Percentiles rank a stretch among this genome's conserved stretches.
Evolutionary conservation across 495 filamentous ascomycete species (phyloP).

Genomic region (Xylaria scruposa): DNA sequence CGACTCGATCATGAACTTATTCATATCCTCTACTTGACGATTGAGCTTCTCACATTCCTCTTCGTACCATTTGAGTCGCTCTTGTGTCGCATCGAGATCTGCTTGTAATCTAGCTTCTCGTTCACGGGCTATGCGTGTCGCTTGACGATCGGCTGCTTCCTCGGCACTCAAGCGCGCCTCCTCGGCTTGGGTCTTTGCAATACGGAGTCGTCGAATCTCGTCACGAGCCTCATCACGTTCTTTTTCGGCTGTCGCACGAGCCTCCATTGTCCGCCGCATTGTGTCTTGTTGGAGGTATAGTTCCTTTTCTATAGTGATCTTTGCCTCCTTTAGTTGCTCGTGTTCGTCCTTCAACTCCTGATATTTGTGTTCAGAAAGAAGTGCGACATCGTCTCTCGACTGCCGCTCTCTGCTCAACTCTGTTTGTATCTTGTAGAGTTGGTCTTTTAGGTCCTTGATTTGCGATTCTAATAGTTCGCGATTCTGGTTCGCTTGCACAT

Average conservation of each 20-base stretch:
- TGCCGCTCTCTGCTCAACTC: constrained; percentile 92
- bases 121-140: constrained; percentile 79
- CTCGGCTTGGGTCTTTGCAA: constrained; percentile 82
- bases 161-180: constrained; percentile 85
- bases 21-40: constrained; percentile 78
- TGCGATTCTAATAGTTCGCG: constrained; percentile 87
- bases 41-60: constrained; percentile 76
- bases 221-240: constrained; percentile 88
- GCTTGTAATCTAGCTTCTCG: constrained; percentile 76
- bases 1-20: constrained; percentile 83
- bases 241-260: constrained; percentile 75
- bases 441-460: constrained; percentile 81
- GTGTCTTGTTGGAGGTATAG: constrained; percentile 98
- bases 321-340: constrained; percentile 87
- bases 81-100: constrained; percentile 77
- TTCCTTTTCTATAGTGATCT: constrained; percentile 97
- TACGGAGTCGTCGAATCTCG: constrained; percentile 81
- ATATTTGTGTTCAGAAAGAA: constrained; percentile 89
- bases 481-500: constrained; percentile 83
- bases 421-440: constrained; percentile 83
- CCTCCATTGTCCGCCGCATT: constrained; percentile 85
- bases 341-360: constrained; percentile 82
- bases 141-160: constrained; percentile 76
- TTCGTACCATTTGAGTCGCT: constrained; percentile 75
- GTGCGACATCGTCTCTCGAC: constrained; percentile 92